These are phyloP conservation scores for Russula sp. DNA, from an alignment of 768 basidiomycete genomes.

Conservation along the genomic window DNA sequence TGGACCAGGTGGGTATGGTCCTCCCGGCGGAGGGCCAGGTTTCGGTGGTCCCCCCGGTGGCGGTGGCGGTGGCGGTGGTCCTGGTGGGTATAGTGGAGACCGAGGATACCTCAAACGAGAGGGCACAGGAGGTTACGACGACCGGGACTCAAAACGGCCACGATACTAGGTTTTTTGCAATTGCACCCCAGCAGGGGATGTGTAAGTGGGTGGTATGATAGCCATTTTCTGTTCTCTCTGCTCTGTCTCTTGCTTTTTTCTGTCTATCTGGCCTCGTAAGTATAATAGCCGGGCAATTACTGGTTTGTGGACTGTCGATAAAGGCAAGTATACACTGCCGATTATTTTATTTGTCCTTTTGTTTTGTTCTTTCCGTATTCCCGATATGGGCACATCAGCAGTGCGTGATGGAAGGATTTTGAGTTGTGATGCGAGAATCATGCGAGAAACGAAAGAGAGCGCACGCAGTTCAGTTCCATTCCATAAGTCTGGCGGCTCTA, in stretches of 20 bases:
- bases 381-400: constrained; percentile 5
- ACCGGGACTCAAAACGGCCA: constrained; percentile 77
- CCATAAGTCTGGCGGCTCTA: background rate
- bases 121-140: constrained; percentile 68
- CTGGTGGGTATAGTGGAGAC: constrained; percentile 44
- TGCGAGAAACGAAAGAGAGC: no score
- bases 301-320: constrained; percentile 14
- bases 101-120: constrained; percentile 68
- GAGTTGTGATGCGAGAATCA: constrained; percentile 15
- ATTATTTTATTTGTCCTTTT: constrained; percentile 15
- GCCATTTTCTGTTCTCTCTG: constrained; percentile 21
- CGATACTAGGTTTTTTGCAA: constrained; percentile 50
- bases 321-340: constrained; percentile 28
- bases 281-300: constrained; percentile 21
- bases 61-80: constrained; percentile 39
- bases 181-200: constrained; percentile 5
- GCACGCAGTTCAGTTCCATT: constrained; percentile 19
- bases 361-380: background rate
- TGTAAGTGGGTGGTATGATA: constrained; percentile 29
- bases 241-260: constrained; percentile 11
- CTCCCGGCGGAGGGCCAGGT: constrained; percentile 39
- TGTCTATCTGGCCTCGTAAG: constrained; percentile 22
- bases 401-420: constrained; percentile 19
- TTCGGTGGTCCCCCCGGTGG: constrained; percentile 31
- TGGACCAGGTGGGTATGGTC: constrained; percentile 45